Percentiles rank a stretch among this genome's conserved stretches.
Conservation (phyloP, 192 early-diverging fungal species). For the Geranomyces variabilis region DNA sequence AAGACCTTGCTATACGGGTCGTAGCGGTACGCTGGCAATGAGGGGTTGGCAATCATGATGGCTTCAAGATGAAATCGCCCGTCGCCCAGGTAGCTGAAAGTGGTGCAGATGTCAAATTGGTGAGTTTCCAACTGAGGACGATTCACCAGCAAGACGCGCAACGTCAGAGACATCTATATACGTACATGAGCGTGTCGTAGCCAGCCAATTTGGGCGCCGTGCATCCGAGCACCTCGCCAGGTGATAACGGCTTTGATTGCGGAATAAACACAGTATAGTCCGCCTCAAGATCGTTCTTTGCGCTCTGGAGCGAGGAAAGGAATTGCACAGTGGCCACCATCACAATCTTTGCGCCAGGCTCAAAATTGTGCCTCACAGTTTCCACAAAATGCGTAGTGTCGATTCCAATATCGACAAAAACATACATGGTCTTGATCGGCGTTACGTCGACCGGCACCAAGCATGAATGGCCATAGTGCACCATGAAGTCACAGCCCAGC, state of each 20-base stretch:
- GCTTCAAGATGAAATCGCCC: slow-evolving; percentile 98
- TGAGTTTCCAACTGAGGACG: no score
- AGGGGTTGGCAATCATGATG: slow-evolving; percentile 98
- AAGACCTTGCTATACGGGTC: slow-evolving; percentile 93
- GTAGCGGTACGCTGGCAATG: slow-evolving; percentile 86
- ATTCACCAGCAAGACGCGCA: neutral
- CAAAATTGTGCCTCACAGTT: slow-evolving; percentile 87
- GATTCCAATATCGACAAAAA: slow-evolving; percentile 98
- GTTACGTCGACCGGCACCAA: slow-evolving; percentile 95
- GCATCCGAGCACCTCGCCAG: slow-evolving; percentile 95
- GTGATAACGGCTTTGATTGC: slow-evolving; percentile 91
- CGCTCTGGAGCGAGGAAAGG: slow-evolving; percentile 80
- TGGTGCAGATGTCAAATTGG: no score
- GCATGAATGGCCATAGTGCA: slow-evolving; percentile 98
- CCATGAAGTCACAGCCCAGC: slow-evolving; percentile 94
- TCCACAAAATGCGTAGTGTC: slow-evolving; percentile 91
- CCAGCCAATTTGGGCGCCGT: slow-evolving; percentile 83
- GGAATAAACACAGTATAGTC: slow-evolving; percentile 79
- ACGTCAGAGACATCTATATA: no score
- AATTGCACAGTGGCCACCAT: slow-evolving; percentile 97
- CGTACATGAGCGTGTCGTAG: slow-evolving; percentile 75
- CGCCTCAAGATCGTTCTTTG: slow-evolving; percentile 60
- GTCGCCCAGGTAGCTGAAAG: slow-evolving; percentile 71
- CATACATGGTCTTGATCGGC: slow-evolving; percentile 92
- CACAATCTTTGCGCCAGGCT: slow-evolving; percentile 64